Percentiles rank a stretch among this genome's conserved stretches.
Conservation (phyloP, 2,329 filamentous ascomycete species). For the Phialocephala sp. region DNA sequence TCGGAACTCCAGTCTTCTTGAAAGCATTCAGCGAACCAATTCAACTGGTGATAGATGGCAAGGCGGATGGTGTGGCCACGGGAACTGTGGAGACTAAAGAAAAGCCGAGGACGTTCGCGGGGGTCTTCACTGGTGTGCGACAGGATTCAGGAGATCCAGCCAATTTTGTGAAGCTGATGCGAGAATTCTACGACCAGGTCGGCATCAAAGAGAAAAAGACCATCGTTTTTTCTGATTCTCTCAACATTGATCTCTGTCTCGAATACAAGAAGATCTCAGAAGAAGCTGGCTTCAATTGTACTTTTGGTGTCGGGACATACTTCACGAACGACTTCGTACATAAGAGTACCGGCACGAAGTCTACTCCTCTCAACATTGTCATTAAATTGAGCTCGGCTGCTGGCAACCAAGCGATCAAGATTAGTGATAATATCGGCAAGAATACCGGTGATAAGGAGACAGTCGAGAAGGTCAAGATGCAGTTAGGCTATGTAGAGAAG, state of each 20-base stretch:
- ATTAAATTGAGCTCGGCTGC: conserved; percentile 91
- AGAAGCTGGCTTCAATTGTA: conserved; percentile 78
- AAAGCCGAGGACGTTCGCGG: conserved; percentile 61
- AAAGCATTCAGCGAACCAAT: conserved; percentile 75
- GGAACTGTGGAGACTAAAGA: conserved; percentile 42
- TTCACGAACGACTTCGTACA: conserved; percentile 93
- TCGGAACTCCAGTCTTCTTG: conserved; percentile 89
- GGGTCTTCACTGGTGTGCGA: conserved; percentile 70
- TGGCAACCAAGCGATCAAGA: conserved; percentile 86
- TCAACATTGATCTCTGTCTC: conserved; percentile 89
- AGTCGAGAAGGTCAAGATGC: conserved; percentile 81
- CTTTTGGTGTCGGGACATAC: conserved; percentile 94
- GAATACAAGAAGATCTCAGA: conserved; percentile 89
- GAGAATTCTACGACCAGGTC: conserved; percentile 49
- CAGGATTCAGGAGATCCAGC: conserved; percentile 76
- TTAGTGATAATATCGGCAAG: conserved; percentile 86
- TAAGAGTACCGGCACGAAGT: conserved; percentile 76
- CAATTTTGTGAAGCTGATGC: conserved; percentile 69
- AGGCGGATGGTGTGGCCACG: conserved; percentile 30
- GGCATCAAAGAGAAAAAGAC: conserved; percentile 80
- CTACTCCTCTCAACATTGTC: conserved; percentile 92
- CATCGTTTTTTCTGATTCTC: conserved; percentile 93
- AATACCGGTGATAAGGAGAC: conserved; percentile 87
- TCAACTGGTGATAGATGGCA: conserved; percentile 42
- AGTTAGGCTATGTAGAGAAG: conserved; percentile 85